phyloP scores from a whole-genome alignment of 805 yeast species.

The Schizosaccharomyces osmophilus region DNA sequence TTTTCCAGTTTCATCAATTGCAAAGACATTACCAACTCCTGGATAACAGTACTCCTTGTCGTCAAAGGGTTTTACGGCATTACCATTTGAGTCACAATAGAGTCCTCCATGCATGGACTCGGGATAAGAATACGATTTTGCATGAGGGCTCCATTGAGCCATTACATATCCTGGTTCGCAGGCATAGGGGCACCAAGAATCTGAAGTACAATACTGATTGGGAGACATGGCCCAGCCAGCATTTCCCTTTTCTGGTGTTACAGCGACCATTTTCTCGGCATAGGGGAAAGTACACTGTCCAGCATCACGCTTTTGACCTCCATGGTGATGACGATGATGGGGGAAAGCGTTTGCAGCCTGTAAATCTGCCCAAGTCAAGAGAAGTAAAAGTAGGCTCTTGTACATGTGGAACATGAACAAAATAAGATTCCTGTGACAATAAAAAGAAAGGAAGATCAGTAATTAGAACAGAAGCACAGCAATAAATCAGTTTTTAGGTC shows the following conservation, averaged over 20 bases:
- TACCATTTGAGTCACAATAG: conserved; percentile 49
- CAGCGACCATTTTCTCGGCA: conserved; percentile 41
- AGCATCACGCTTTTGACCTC: not conserved
- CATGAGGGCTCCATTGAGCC: conserved; percentile 70
- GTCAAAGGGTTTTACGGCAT: conserved; percentile 34
- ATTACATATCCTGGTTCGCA: conserved; percentile 70
- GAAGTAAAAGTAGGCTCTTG: too few relatives aligned
- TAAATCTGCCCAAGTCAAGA: too few relatives aligned
- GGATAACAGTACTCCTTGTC: conserved; percentile 41
- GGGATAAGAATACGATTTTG: conserved; percentile 53
- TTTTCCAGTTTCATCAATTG: conserved; percentile 28
- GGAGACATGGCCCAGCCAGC: conserved; percentile 77
- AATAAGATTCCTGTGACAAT: too few relatives aligned
- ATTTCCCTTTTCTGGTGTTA: conserved; percentile 31
- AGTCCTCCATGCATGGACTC: conserved; percentile 56
- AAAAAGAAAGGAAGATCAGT: too few relatives aligned
- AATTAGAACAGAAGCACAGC: too few relatives aligned
- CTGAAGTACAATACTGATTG: conserved; percentile 48
- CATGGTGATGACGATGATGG: not conserved
- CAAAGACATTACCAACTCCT: conserved; percentile 53
- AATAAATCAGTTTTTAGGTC: too few relatives aligned
- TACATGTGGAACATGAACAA: too few relatives aligned
- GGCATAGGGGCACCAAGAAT: conserved; percentile 76
- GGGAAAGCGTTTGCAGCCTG: not conserved
- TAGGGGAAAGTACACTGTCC: conserved; percentile 41